These are phyloP conservation scores for Wickerhamomyces sp. DNA, from an alignment of 1,139 yeast genomes.

Conservation along the genomic window DNA sequence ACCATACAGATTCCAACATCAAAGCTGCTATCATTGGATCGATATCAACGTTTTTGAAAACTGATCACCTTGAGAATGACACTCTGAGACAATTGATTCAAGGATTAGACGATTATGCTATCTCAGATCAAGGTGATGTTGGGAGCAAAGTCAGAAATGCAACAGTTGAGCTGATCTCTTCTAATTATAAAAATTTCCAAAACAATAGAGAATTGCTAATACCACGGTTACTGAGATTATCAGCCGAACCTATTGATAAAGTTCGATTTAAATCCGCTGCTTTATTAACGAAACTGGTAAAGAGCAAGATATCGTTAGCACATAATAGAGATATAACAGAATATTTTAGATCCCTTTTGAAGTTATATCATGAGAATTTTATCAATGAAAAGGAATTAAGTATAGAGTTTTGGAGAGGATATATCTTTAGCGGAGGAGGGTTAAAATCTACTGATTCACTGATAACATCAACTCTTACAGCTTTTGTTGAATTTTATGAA, in stretches of 20 bases:
- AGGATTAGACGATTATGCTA: constrained; percentile 59
- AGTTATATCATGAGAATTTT: constrained; percentile 12
- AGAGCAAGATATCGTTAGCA: constrained; percentile 2
- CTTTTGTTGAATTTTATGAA: constrained; percentile 36
- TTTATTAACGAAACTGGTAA: constrained; percentile 19
- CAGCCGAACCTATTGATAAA: constrained; percentile 47
- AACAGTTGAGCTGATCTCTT: constrained; percentile 37
- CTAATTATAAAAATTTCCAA: constrained; percentile 25
- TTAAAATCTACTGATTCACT: constrained; percentile 47
- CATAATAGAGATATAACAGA: constrained; percentile 10
- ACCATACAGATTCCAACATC: constrained; percentile 13
- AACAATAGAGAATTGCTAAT: constrained; percentile 19
- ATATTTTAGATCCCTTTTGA: constrained; percentile 17
- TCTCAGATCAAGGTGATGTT: constrained; percentile 70
- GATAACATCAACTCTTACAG: constrained; percentile 40
- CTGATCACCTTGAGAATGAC: not conserved
- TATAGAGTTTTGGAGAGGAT: constrained; percentile 52
- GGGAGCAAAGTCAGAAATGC: constrained; percentile 68
- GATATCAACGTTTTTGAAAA: constrained; percentile 9
- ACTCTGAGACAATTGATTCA: constrained; percentile 13
- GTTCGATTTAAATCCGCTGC: constrained; percentile 30
- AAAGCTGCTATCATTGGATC: constrained; percentile 17
- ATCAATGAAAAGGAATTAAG: constrained; percentile 21
- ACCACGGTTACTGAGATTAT: constrained; percentile 44
- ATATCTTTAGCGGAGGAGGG: constrained; percentile 57